Evolutionary conservation across 2,329 filamentous ascomycete species (phyloP), one percentile per base, ranked within the genome.

Genomic region (Samsoniella hepiali): DNA sequence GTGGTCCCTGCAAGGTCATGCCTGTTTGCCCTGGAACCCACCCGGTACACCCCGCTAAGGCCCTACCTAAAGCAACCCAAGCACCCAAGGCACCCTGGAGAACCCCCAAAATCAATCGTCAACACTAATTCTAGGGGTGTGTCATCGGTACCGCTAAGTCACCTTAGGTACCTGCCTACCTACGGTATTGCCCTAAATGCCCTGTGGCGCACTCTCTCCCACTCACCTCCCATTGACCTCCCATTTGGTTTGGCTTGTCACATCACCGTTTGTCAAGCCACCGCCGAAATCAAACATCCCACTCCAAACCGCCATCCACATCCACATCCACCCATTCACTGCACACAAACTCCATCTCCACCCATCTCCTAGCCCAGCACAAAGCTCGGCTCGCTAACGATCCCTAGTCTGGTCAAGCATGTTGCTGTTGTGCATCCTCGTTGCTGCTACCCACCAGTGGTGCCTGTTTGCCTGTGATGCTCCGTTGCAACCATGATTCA

Each of bases 371-470:
- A 1, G 44, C 32, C 32, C 45, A 58, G n/a, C 42, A 45, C 36
- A 57, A 42, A 36, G 32, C 22, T 29, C 31, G 15, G 13, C 58
- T 60, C 47, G 58, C 58, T 42, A 60, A 53, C 36, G 34, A 50
- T 15, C 17, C 58, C 58, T 53, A 51, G 13, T 6, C 45, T 11
- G 9, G 58, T 44, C 36, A 60, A 51, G 45, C 58, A 34, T 17
- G 34, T 36, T 42, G 13, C 45, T 51, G 34, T 32, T 38, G 31
- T 49, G 56, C 56, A 58, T 38, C 17, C 4, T 49, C 40, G 13
- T 36, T 36, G 17, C 15, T n/a, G 10, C 36, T 11, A 56, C 8
- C 40, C 31, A 34, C 40, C 31, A 5, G 5, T 7, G 17, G 50
- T 10, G 22, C 31, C 42, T 53, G 34, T 38, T 31, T 32, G 47